These are phyloP conservation scores for Blepharisma stoltei DNA, from an alignment of 73 alveolate genomes.

Conservation along the genomic window DNA sequence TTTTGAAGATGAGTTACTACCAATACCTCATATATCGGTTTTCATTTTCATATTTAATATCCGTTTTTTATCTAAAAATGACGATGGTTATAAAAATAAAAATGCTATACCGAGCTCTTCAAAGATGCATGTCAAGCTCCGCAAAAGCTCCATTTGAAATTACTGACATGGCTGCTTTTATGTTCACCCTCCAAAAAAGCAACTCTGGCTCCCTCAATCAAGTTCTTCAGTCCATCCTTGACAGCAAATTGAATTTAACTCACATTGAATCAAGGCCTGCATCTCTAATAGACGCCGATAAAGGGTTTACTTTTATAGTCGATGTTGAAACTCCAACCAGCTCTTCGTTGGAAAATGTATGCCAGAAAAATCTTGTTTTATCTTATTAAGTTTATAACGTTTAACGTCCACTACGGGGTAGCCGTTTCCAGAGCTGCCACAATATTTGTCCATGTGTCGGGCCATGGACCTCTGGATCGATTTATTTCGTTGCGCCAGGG, in stretches of 20 bases:
- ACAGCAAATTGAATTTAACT: slow-evolving; percentile 11
- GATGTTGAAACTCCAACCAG: neutral
- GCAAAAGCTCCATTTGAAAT: neutral
- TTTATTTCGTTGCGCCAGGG: no score
- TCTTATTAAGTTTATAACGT: no score
- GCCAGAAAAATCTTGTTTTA: no score
- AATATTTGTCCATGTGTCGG: no score
- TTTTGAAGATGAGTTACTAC: no score
- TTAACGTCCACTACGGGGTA: no score
- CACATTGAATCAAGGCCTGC: slow-evolving; percentile 4
- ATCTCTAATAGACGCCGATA: neutral
- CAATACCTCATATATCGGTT: no score
- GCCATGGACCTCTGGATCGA: no score
- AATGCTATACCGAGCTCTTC: slow-evolving; percentile 10
- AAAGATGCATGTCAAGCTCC: neutral
- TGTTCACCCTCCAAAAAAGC: neutral
- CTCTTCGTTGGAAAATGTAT: slow-evolving; percentile 1
- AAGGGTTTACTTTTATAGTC: neutral
- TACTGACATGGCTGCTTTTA: neutral
- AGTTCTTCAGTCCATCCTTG: slow-evolving; percentile 2
- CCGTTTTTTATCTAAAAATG: no score
- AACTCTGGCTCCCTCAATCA: neutral
- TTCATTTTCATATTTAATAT: no score
- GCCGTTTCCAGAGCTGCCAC: no score
- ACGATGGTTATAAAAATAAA: neutral